These are phyloP conservation scores for Ensete ventricosum DNA, from an alignment of 176 grass and related monocot genomes.

Conservation along the genomic window DNA sequence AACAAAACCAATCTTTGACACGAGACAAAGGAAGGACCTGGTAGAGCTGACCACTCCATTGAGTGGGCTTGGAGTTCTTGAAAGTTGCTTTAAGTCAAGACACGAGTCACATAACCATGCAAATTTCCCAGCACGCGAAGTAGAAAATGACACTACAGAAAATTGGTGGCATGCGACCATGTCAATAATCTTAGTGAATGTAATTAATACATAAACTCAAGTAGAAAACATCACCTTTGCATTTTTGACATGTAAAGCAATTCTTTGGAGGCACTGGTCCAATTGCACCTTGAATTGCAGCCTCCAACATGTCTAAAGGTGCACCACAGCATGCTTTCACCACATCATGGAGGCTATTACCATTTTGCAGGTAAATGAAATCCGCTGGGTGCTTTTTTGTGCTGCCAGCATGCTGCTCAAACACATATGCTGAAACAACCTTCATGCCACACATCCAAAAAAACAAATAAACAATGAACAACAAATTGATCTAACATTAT, in stretches of 20 bases:
- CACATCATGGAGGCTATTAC: conserved; percentile 55
- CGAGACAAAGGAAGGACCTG: not conserved
- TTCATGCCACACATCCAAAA: conserved; percentile 21
- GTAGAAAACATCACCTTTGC: conserved; percentile 30
- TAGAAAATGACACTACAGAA: conserved; percentile 35
- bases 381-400: conserved; percentile 61
- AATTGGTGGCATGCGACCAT: not conserved
- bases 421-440: conserved; percentile 54
- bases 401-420: conserved; percentile 76
- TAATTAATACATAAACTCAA: not conserved
- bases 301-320: conserved; percentile 39
- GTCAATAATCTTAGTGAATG: not conserved
- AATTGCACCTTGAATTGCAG: conserved; percentile 40
- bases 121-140: conserved; percentile 36
- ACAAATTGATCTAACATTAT: not conserved
- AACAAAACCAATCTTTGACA: not conserved
- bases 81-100: conserved; percentile 30
- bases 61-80: conserved; percentile 11
- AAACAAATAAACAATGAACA: not conserved
- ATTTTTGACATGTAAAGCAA: conserved; percentile 31
- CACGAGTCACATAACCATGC: conserved; percentile 49
- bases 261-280: conserved; percentile 40
- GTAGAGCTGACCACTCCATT: not conserved
- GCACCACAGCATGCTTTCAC: conserved; percentile 33
- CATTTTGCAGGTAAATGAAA: conserved; percentile 59